Base-by-base conservation (phyloP, 1,284 basidiomycete genomes). In the Dichomitus squalens region DNA sequence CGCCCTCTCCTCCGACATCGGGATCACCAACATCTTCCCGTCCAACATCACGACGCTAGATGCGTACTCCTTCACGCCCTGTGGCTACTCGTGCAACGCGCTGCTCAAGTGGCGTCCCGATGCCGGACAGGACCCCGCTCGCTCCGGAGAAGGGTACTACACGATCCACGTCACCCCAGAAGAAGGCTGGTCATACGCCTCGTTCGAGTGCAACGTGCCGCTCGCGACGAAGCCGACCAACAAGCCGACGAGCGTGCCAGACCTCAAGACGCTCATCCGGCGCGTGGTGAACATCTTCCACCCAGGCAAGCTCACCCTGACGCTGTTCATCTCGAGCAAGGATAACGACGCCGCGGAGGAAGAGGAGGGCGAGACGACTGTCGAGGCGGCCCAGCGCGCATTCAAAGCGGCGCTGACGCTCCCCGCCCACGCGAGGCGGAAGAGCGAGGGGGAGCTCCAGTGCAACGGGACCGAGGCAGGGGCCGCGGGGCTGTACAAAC, bases 121-220 rank as follows among this genome's bases (percentile, higher is more conserved):
- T 52, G 65, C 68, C 8, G 70, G 59, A 16, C 55, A 29, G n/a
- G 55, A 67, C 40, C 62, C 61, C 18, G 52, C 58, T 2, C 53
- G 64, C 7, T 65, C 59, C 14, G 84, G 85, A 21, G 95, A 96
- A 70, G 93, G 95, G 31, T 99, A 99, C 77, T 98, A 95, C 75
- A 99, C 95, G 7, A 96, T 99, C 60, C 97, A 99, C 73, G 97
- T 99, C 52, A 99, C 97, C 0, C 97, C 97, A 33, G 97, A 99
- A 74, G 87, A 92, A 65, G 96, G 93, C 57, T 98, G 93, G 88
- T 96, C 94, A 48, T 99, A 97, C 73, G 97, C 97, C 49, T 93
- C 90, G 66, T 99, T 99, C 77, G 97, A 99, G 76, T 97, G 95
- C 76, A 99, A 99, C 74, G 87, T 98, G n/a, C 92, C 93, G 3